These are phyloP conservation scores for Blepharisma stoltei DNA, from an alignment of 73 alveolate species.

Conservation along the genomic window DNA sequence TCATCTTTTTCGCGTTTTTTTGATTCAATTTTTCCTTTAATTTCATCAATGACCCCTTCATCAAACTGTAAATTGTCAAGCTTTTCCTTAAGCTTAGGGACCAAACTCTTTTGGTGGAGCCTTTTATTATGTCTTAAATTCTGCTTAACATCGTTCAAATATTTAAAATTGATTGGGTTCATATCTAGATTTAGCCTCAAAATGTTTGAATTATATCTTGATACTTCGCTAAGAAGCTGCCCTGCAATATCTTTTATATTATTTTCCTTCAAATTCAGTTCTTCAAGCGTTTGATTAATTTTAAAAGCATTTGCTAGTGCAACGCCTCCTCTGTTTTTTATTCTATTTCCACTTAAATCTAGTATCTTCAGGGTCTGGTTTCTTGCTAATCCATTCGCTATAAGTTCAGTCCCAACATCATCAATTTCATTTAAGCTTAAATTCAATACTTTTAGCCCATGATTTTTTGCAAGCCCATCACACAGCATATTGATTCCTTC, in stretches of 20 bases:
- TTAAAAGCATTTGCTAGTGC: slow-evolving; percentile 1
- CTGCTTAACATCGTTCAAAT: not conserved
- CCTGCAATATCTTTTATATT: slow-evolving; percentile 26
- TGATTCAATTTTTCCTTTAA: not conserved
- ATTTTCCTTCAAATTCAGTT: slow-evolving; percentile 15
- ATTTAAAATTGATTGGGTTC: not conserved
- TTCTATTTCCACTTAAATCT: not conserved
- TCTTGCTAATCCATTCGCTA: not conserved
- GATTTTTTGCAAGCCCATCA: not conserved
- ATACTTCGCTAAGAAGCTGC: not conserved
- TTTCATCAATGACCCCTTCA: not conserved
- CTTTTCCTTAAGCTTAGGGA: slow-evolving; percentile 18
- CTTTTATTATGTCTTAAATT: slow-evolving; percentile 12
- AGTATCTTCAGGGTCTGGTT: not conserved
- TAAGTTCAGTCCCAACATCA: slow-evolving; percentile 6
- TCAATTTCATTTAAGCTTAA: slow-evolving; percentile 11
- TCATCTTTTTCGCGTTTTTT: not conserved
- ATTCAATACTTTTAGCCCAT: not conserved
- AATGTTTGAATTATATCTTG: not conserved
- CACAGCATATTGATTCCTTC: not conserved
- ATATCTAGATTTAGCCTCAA: not conserved
- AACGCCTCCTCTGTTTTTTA: not conserved
- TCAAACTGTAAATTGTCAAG: not conserved
- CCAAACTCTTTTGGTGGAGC: slow-evolving; percentile 18
- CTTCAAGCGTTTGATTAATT: slow-evolving; percentile 19